phyloP scores from a whole-genome alignment of 768 basidiomycete genomes.

The Phanerochaete carnosa region DNA sequence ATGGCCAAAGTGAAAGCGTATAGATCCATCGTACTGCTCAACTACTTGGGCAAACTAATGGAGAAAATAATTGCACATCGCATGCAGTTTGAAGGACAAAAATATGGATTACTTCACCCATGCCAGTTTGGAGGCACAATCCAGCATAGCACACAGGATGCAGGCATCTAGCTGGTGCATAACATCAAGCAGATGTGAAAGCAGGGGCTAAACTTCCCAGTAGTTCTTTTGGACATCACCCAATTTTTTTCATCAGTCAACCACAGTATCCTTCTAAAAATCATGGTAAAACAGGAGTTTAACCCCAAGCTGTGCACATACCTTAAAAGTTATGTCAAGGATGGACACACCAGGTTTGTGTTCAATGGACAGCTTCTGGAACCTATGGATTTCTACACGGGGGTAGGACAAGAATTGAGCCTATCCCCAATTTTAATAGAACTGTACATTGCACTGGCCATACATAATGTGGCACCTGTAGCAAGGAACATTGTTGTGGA shows the following conservation, averaged over 20 bases:
- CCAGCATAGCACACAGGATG: constrained; percentile 17
- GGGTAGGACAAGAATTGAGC: constrained; percentile 14
- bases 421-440: constrained; percentile 15
- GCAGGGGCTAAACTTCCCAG: constrained; percentile 2
- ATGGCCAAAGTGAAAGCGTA: constrained; percentile 19
- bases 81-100: constrained; percentile 16
- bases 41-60: constrained; percentile 20
- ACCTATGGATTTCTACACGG: background rate
- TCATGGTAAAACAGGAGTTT: constrained; percentile 11
- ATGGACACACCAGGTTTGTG: constrained; percentile 1
- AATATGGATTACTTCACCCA: constrained; percentile 9
- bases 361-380: background rate
- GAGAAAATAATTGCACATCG: constrained; percentile 18
- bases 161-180: no score
- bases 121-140: constrained; percentile 16
- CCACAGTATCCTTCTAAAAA: background rate
- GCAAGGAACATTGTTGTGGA: background rate
- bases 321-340: constrained; percentile 9
- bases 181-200: constrained; percentile 8
- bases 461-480: constrained; percentile 3
- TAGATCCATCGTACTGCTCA: constrained; percentile 22
- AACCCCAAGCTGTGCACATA: background rate
- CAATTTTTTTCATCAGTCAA: no score
- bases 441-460: constrained; percentile 11
- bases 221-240: no score